Conservation (phyloP, 768 basidiomycete species). For the Leccinellum rugosiceps region DNA sequence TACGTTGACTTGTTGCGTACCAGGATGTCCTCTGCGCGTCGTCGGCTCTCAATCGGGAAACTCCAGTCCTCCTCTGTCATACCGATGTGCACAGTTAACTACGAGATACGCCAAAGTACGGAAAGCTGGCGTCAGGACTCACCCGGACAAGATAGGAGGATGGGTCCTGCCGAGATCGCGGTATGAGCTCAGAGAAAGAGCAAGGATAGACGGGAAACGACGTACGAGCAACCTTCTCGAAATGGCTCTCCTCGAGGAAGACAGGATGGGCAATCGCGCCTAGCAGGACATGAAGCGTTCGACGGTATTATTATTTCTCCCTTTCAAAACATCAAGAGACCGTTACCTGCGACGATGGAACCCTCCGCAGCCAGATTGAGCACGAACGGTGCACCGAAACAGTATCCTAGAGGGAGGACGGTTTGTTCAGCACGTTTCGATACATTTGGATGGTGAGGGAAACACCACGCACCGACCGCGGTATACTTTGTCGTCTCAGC, state of each 20-base stretch:
- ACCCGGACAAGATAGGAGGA: slow-evolving; percentile 25
- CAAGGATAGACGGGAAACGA: background rate
- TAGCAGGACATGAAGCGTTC: background rate
- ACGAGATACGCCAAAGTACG: background rate
- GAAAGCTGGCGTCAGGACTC: background rate
- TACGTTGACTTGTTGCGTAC: slow-evolving; percentile 39
- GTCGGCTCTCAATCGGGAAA: slow-evolving; percentile 47
- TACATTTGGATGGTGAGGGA: too few species aligned
- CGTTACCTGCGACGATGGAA: slow-evolving; percentile 42
- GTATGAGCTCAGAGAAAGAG: background rate
- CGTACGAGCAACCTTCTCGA: slow-evolving; percentile 46
- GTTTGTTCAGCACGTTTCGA: background rate
- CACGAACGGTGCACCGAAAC: slow-evolving; percentile 51
- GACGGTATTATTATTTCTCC: background rate
- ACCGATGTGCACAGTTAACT: background rate
- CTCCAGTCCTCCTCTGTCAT: slow-evolving; percentile 45
- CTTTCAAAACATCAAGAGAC: background rate
- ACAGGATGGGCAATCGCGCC: slow-evolving; percentile 55
- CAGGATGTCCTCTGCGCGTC: slow-evolving; percentile 54
- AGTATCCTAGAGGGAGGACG: slow-evolving; percentile 40
- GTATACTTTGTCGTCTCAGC: slow-evolving; percentile 37
- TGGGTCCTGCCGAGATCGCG: slow-evolving; percentile 4
- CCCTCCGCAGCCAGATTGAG: slow-evolving; percentile 43
- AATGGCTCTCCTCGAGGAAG: slow-evolving; percentile 49
- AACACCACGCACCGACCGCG: slow-evolving; percentile 40